These are phyloP conservation scores for Silene latifolia DNA, from an alignment of 148 eudicot species.

Conservation along the genomic window DNA sequence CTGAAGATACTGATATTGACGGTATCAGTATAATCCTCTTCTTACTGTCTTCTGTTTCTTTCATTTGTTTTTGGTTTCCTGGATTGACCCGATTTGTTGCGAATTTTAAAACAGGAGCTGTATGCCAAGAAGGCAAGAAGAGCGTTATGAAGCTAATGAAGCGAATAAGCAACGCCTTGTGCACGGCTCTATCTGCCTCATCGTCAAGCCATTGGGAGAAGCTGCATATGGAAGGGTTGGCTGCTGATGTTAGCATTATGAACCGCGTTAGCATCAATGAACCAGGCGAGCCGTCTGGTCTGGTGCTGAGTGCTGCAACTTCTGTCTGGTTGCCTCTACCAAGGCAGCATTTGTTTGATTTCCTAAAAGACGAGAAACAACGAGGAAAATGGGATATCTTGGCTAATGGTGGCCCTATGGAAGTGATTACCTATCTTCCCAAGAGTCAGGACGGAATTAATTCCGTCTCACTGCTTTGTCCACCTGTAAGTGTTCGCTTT, in stretches of 20 bases:
- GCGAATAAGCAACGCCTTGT: constrained; percentile 44
- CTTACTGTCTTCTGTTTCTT: not conserved
- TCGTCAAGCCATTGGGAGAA: constrained; percentile 40
- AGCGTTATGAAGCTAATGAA: constrained; percentile 48
- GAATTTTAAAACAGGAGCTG: constrained; percentile 15
- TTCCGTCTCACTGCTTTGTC: constrained; percentile 43
- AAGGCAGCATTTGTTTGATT: constrained; percentile 42
- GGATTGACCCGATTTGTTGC: too few relatives aligned
- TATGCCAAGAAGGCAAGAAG: constrained; percentile 40
- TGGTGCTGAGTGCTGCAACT: constrained; percentile 51
- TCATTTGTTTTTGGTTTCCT: not conserved
- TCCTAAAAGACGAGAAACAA: constrained; percentile 40
- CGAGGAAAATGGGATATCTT: constrained; percentile 57
- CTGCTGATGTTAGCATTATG: constrained; percentile 46
- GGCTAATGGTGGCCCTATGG: constrained; percentile 53
- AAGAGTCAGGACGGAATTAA: constrained; percentile 41
- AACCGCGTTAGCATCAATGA: constrained; percentile 43
- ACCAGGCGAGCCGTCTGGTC: constrained; percentile 58
- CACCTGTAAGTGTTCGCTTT: constrained; percentile 36
- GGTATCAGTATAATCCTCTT: constrained; percentile 28
- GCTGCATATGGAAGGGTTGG: constrained; percentile 24
- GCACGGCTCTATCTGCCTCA: constrained; percentile 42
- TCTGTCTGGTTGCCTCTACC: constrained; percentile 52
- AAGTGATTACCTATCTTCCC: constrained; percentile 38
- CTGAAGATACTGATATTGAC: constrained; percentile 33